Evolutionary conservation across 2,329 filamentous ascomycete species (phyloP), one percentile per base, ranked within the genome.

Genomic region (Penicillium sp.): DNA sequence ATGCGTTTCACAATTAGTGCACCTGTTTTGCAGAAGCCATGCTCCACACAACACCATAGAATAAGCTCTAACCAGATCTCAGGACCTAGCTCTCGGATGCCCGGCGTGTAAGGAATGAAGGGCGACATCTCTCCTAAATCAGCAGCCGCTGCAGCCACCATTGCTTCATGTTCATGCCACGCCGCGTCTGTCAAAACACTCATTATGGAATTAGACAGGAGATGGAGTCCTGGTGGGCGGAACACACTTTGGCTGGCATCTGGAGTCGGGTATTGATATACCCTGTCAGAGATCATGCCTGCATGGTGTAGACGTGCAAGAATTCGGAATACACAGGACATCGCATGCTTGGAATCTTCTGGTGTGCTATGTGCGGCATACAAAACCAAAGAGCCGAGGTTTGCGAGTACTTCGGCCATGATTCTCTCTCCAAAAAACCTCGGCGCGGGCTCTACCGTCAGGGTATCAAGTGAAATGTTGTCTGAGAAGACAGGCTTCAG

Each of bases 21-120:
- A 18, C 74, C 78, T 56, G 77, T 74, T 29, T 62, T 68, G 16
- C 70, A 63, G 58, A 72, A 74, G 7, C 76, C 76, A 53, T 74
- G 72, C 60, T 80, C 78, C 34, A 79, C 72, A 62, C 78, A 80
- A 54, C 74, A 78, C 77, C 78, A 80, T 16, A 80, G 71, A 48
- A 79, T 70, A 34, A 79, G 72, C 53, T 80, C 78, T 11, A 80
- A 60, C 78, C 78, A 80, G 11, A 79, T 70, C 53, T 78, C 76
- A 14, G 73, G 74, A 2, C 75, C 77, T 19, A 80, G 69, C 51
- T 77, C 72, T 39, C 73, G 70, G 27, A 77, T 68, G 36, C 68
- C 71, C 40, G 76, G 70, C 41, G 72, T 74, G 51, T 75, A 73
- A 23, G 69, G 68, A 36, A 72, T 59, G 52, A 67, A 74, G 3